Base-by-base conservation (phyloP, 1,284 basidiomycete species). In the Cryptococcus sp. region DNA sequence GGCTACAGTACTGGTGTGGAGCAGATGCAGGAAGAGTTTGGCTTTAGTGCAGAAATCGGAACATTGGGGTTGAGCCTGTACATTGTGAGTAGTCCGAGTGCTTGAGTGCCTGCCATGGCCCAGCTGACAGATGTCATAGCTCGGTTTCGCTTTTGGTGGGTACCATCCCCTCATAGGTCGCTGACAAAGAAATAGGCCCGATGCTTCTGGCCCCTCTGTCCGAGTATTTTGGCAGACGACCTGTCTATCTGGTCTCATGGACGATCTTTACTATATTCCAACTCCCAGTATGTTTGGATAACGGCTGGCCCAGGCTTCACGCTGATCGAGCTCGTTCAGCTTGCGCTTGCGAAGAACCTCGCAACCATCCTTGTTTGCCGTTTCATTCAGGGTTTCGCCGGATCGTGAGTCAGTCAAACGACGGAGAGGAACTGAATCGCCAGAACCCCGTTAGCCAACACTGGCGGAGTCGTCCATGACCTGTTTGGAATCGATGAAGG, bases 341-440 rank as follows among this genome's bases (percentile, higher is more conserved):
- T 72, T 25, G 69, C 71, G 13, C 59, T 73, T 10, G 68, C 71
- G 11, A 57, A 67, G 20, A 72, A 70, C 29, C 56, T 65, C 7
- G 61, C 57, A 13, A 69, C 65, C 0, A 55, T 73, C 5, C 47
- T 70, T 34, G 66, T 69, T 20, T 72, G 66, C 45, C 65, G 71
- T 10, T 73, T 72, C 63, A 61, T 73, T 2, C 66, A 68, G 46
- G 71, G 71, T 22, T 66, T 71, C 40, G 63, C 70, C 1, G 66
- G 67, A 54, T 68, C 68, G 65, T 69, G 52, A 47, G 63, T 59
- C 8, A 13, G 3, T 10, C 29, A 17, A 15, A n/a, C 43, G 45
- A 26, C 16, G 46, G 22, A 37, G 13, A 22, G 15, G 26, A 41
- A 38, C 37, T 34, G 19, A 37, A 41, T 53, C 44, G 37, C 8